Evolutionary conservation across 768 basidiomycete genomes (phyloP), one percentile per base, ranked within the genome.

Genomic region (Chalciporus pseudorubinellus): DNA sequence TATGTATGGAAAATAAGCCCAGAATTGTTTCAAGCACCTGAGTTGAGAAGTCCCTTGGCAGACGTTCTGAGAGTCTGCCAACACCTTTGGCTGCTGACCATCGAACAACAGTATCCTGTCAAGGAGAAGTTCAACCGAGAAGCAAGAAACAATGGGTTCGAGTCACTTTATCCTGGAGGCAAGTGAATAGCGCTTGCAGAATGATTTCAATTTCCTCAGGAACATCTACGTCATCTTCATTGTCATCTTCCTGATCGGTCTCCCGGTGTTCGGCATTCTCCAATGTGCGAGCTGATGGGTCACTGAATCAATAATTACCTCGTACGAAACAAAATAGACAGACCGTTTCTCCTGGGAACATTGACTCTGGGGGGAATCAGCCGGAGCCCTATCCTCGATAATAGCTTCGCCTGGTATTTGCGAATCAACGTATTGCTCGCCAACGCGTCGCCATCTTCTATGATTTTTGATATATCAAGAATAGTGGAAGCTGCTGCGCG

Each of bases 61-160:
- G 79, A 34, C 89, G 80, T 57, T 89, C 85, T 2, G 90, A 78
- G 40, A 98, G 80, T 7, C 94, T 83, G 8, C 94, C 89, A 9
- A 98, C 72, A 34, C 89, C 90, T 69, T 98, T 99, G 10, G 97
- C 90, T 5, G 92, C 83, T 13, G 95, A 93, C 82, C 92, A 98
- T 44, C 97, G 87, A 12, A 98, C 92, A 22, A 94, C 75, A 0
- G 95, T 98, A 61, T 97, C 95, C 95, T 98, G 58, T 14, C 46
- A 19, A 19, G 24, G 39, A 53, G 33, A n/a, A 55, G 0, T 22
- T 58, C 13, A 58, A 33, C 16, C 6, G 12, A n/a, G 20, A 40
- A 12, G 10, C 13, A 19, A 20, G 33, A 39, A 14, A 28, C 1
- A 38, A 34, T 3, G 12, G 18, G 0, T 10, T 16, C 9, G n/a